Evolutionary conservation across 306 rosid genomes (phyloP).

Genomic region (Castanopsis chinensis): DNA sequence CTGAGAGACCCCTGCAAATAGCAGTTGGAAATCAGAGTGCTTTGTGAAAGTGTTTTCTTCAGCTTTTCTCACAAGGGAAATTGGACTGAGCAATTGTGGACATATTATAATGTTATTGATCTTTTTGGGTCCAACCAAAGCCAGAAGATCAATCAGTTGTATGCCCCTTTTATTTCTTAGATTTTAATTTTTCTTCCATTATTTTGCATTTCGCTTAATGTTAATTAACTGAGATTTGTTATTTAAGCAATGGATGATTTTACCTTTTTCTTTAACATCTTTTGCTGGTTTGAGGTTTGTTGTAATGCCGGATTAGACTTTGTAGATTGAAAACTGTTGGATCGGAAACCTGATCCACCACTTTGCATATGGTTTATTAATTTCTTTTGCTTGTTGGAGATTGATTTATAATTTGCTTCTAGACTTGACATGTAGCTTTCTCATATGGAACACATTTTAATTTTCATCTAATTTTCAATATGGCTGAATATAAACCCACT

Average conservation of each 20-base stretch:
- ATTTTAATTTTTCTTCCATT: constrained; percentile 2
- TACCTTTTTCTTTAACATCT: constrained; percentile 13
- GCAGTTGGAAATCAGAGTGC: constrained; percentile 34
- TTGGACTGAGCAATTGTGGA: constrained; percentile 29
- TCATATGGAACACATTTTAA: no score
- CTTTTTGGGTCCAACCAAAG: constrained; percentile 37
- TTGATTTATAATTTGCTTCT: no score
- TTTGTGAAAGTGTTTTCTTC: constrained; percentile 32
- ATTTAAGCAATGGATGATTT: constrained; percentile 37
- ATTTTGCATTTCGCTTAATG: constrained; percentile 14
- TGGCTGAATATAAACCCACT: no score
- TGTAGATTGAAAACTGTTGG: neutral
- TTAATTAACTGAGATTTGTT: constrained; percentile 28
- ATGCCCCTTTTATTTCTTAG: neutral
- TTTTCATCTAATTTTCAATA: no score
- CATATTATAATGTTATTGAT: constrained; percentile 31
- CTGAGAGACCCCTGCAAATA: constrained; percentile 27
- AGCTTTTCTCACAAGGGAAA: constrained; percentile 42
- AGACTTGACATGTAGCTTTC: no score
- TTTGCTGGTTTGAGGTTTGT: neutral
- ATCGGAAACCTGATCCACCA: neutral
- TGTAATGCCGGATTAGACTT: neutral
- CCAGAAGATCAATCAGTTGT: constrained; percentile 41
- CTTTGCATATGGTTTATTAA: neutral
- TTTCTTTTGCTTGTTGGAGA: neutral